phyloP scores from a whole-genome alignment of 2,329 filamentous ascomycete species.

The Aspergillus ochraceoroseus region DNA sequence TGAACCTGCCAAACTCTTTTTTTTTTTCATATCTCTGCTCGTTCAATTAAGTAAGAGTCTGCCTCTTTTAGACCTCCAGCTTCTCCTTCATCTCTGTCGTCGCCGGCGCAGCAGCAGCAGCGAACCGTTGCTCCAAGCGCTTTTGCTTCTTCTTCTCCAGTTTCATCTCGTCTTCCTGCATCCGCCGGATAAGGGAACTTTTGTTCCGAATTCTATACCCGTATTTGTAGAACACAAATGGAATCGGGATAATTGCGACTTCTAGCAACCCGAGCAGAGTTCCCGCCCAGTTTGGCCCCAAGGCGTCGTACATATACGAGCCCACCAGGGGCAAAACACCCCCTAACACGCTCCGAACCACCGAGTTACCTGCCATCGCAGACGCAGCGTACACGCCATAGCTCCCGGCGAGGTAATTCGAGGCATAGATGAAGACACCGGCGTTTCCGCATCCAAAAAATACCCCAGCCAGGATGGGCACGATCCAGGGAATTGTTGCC shows the following conservation, averaged over 20 bases:
- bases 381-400: constrained; percentile 80
- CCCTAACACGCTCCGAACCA: constrained; percentile 68
- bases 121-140: constrained; percentile 18
- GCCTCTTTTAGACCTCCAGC: constrained; percentile 19
- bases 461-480: constrained; percentile 70
- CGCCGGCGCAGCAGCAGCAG: constrained; percentile 12
- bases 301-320: constrained; percentile 61
- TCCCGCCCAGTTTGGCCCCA: constrained; percentile 74
- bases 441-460: constrained; percentile 75
- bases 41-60: too few relatives aligned
- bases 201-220: constrained; percentile 54
- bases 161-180: constrained; percentile 51
- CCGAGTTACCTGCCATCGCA: constrained; percentile 73
- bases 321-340: constrained; percentile 73
- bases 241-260: constrained; percentile 69
- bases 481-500: constrained; percentile 71
- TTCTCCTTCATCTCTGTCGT: constrained; percentile 19
- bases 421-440: constrained; percentile 74
- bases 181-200: constrained; percentile 53
- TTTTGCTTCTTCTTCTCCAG: constrained; percentile 44
- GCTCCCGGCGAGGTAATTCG: constrained; percentile 71
- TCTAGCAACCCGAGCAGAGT: constrained; percentile 71
- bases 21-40: too few relatives aligned
- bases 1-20: too few relatives aligned
- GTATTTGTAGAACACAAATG: constrained; percentile 68